Conservation (phyloP, 495 filamentous ascomycete species). For the Elaphomyces granulatus region DNA sequence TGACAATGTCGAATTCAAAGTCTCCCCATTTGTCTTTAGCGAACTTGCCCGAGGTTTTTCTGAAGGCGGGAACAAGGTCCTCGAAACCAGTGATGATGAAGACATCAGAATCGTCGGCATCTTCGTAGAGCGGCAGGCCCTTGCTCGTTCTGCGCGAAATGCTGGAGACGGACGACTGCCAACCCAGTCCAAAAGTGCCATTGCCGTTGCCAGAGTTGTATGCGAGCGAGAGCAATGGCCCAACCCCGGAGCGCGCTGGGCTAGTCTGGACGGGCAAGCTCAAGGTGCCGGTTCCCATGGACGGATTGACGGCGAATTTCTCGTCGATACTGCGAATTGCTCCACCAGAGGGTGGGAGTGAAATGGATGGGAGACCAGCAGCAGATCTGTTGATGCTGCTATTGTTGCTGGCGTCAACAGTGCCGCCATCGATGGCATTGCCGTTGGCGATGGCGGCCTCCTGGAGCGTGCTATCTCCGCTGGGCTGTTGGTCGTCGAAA, state of each 20-base stretch:
- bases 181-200: slow-evolving; percentile 23
- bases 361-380: no score
- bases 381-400: not conserved
- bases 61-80: slow-evolving; percentile 13
- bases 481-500: no score
- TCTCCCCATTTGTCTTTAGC: no score
- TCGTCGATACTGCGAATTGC: not conserved
- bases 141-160: slow-evolving; percentile 18
- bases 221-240: slow-evolving; percentile 6
- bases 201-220: slow-evolving; percentile 21
- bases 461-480: no score
- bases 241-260: not conserved
- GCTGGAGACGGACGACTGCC: slow-evolving; percentile 9
- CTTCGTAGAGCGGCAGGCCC: slow-evolving; percentile 16
- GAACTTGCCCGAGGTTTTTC: not conserved
- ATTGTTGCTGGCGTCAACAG: no score
- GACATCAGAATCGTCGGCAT: slow-evolving; percentile 7
- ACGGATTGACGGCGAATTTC: not conserved
- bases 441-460: no score
- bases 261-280: slow-evolving; percentile 2
- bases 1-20: no score
- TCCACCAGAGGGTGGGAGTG: not conserved
- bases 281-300: slow-evolving; percentile 5
- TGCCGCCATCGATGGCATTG: no score
- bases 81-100: slow-evolving; percentile 13